These are phyloP conservation scores for Thelephora terrestris DNA, from an alignment of 1,284 basidiomycete species.

Conservation along the genomic window DNA sequence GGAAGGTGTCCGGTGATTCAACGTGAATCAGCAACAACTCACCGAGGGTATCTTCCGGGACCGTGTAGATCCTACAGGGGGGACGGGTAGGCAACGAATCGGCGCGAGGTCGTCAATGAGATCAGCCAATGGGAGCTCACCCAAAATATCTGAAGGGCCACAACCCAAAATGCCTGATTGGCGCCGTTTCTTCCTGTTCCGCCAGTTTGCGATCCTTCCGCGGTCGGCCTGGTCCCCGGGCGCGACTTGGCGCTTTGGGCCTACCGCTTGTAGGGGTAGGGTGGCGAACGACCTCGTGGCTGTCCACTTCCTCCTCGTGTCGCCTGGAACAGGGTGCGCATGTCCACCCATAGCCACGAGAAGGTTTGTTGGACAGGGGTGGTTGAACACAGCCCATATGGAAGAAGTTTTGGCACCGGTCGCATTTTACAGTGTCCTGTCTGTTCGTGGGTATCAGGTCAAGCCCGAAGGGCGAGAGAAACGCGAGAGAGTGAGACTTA, in stretches of 20 bases:
- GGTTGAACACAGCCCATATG: constrained; percentile 94
- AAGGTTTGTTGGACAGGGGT: constrained; percentile 90
- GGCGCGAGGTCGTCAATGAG: constrained; percentile 1
- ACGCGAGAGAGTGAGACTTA: constrained; percentile 29
- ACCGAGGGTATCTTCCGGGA: constrained; percentile 88
- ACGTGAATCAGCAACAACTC: constrained; percentile 14
- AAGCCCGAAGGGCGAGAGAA: constrained; percentile 8
- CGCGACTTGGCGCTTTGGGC: constrained; percentile 60
- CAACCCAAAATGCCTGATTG: constrained; percentile 78
- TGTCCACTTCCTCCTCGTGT: constrained; percentile 83
- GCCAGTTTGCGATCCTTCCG: constrained; percentile 58
- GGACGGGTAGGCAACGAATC: neutral
- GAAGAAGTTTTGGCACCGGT: constrained; percentile 88
- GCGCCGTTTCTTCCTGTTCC: constrained; percentile 67
- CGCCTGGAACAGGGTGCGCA: constrained; percentile 87
- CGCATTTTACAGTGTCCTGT: constrained; percentile 86
- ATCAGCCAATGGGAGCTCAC: constrained; percentile 34
- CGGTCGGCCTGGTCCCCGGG: constrained; percentile 58
- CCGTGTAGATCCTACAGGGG: constrained; percentile 65
- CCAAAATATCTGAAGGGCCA: constrained; percentile 98
- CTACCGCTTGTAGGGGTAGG: constrained; percentile 36
- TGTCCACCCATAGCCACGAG: constrained; percentile 96
- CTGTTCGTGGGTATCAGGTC: constrained; percentile 30
- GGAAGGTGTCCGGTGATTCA: constrained; percentile 8
- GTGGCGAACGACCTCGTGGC: constrained; percentile 47